phyloP scores from a whole-genome alignment of 2,329 filamentous ascomycete species.

The Colletotrichum spinosum region DNA sequence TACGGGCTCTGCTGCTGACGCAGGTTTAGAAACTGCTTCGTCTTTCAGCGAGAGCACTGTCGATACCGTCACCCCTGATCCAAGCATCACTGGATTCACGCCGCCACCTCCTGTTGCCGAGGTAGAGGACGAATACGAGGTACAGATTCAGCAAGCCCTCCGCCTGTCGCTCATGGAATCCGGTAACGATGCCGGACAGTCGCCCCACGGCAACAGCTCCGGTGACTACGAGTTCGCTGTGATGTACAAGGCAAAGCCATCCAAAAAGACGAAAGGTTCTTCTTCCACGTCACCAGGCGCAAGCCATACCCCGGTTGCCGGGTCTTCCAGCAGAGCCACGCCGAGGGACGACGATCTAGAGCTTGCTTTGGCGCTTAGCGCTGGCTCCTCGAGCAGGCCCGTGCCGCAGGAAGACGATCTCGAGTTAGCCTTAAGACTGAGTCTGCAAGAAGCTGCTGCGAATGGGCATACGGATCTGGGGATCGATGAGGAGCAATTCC shows the following conservation, averaged over 20 bases:
- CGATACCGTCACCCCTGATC: conserved; percentile 67
- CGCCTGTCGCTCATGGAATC: conserved; percentile 70
- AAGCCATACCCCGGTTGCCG: conserved; percentile 46
- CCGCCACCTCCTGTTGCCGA: conserved; percentile 49
- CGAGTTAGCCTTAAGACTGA: conserved; percentile 70
- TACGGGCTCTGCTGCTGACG: conserved; percentile 62
- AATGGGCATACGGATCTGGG: conserved; percentile 46
- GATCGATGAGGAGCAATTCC: conserved; percentile 37
- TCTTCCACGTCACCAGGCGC: conserved; percentile 49
- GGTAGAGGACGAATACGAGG: conserved; percentile 66
- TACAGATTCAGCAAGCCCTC: conserved; percentile 72
- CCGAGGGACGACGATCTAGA: conserved; percentile 67
- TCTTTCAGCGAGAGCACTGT: conserved; percentile 55
- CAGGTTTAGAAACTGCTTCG: conserved; percentile 56
- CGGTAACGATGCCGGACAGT: conserved; percentile 59
- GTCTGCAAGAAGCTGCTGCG: conserved; percentile 27
- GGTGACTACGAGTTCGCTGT: conserved; percentile 65
- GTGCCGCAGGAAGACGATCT: conserved; percentile 65
- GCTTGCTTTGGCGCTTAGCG: conserved; percentile 69
- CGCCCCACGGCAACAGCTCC: conserved; percentile 57
- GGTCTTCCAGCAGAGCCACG: conserved; percentile 29
- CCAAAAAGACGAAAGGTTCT: conserved; percentile 54
- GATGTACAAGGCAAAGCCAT: conserved; percentile 57
- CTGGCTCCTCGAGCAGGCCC: conserved; percentile 62
- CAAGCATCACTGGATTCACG: conserved; percentile 58